These are phyloP conservation scores for Sugiyamaella americana DNA, from an alignment of 805 yeast species.

Conservation along the genomic window DNA sequence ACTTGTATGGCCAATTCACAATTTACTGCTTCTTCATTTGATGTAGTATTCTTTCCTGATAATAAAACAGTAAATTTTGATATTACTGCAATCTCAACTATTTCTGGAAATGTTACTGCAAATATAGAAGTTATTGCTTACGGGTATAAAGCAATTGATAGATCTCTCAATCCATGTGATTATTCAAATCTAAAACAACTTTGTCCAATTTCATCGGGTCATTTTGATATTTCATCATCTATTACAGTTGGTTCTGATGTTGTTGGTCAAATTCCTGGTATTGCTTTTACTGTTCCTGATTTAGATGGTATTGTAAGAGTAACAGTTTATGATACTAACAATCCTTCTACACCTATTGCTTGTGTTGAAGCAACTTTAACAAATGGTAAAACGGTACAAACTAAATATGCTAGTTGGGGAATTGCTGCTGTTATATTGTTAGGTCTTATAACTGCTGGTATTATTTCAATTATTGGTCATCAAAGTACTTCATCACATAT, in stretches of 20 bases:
- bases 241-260: slow-evolving; percentile 31
- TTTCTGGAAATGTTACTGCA: slow-evolving; percentile 66
- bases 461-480: slow-evolving; percentile 81
- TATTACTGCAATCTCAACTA: slow-evolving; percentile 70
- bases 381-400: slow-evolving; percentile 91
- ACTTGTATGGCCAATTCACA: slow-evolving; percentile 91
- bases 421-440: slow-evolving; percentile 86
- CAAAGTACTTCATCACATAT: slow-evolving; percentile 92
- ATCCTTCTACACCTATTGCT: slow-evolving; percentile 52
- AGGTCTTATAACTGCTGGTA: slow-evolving; percentile 82
- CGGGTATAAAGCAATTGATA: slow-evolving; percentile 60
- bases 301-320: slow-evolving; percentile 88
- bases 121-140: slow-evolving; percentile 65
- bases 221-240: slow-evolving; percentile 60
- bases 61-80: slow-evolving; percentile 59
- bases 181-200: slow-evolving; percentile 41
- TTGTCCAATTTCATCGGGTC: slow-evolving; percentile 87
- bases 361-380: slow-evolving; percentile 85
- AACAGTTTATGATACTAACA: slow-evolving; percentile 48
- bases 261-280: slow-evolving; percentile 57
- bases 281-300: slow-evolving; percentile 90
- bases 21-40: slow-evolving; percentile 77
- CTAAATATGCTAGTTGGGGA: slow-evolving; percentile 91
- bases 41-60: slow-evolving; percentile 64
- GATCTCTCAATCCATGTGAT: slow-evolving; percentile 57